phyloP scores from a whole-genome alignment of 2,329 filamentous ascomycete species.

The Coniochaeta pulveracea region DNA sequence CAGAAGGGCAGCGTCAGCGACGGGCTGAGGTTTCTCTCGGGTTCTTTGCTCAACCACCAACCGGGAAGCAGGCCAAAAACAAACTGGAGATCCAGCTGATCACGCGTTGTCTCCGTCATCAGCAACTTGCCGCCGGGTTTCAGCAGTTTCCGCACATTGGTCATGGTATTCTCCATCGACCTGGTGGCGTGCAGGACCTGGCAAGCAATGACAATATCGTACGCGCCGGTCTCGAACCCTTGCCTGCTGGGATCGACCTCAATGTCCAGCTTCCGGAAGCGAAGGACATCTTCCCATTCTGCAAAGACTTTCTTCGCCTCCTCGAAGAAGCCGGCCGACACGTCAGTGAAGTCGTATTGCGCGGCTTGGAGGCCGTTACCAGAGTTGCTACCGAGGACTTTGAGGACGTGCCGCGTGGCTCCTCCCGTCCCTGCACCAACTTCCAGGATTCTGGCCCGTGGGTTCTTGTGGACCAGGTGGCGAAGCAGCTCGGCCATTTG shows the following conservation, averaged over 20 bases:
- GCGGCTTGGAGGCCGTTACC: constrained; percentile 4
- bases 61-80: constrained; percentile 12
- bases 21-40: constrained; percentile 13
- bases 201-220: constrained; percentile 25
- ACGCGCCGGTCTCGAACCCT: constrained; percentile 19
- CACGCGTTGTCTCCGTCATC: constrained; percentile 14
- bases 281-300: constrained; percentile 13
- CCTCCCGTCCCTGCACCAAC: constrained; percentile 31
- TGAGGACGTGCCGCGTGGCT: constrained; percentile 22
- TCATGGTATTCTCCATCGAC: constrained; percentile 16
- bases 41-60: constrained; percentile 14
- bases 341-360: constrained; percentile 14
- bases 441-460: constrained; percentile 21
- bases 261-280: constrained; percentile 21
- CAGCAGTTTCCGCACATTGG: constrained; percentile 21
- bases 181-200: constrained; percentile 25
- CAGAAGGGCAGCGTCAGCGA: constrained; percentile 13
- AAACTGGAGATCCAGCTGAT: too few species aligned
- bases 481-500: constrained; percentile 10
- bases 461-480: constrained; percentile 24
- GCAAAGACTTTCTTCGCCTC: constrained; percentile 14
- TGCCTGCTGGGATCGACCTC: constrained; percentile 18
- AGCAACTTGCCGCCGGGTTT: constrained; percentile 28
- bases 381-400: constrained; percentile 6
- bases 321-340: constrained; percentile 19